Conservation (phyloP, 306 rosid genomes). For the Citrullus mucosospermus region DNA sequence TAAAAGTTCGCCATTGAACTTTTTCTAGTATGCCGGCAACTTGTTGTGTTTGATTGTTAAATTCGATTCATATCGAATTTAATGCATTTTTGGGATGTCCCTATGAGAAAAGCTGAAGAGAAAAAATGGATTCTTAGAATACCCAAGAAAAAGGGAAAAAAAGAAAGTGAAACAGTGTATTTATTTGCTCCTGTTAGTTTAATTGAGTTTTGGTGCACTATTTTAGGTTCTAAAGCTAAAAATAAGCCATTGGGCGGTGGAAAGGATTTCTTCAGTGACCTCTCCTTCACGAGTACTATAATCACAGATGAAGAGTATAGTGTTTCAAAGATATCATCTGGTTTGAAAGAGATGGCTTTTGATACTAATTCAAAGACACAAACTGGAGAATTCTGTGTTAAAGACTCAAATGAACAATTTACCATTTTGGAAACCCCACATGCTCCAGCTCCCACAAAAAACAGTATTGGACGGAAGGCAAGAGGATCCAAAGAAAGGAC, state of each 20-base stretch:
- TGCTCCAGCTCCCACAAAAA: conserved; percentile 15
- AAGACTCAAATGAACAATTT: conserved; percentile 8
- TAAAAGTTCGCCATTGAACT: not conserved
- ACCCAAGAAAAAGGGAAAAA: not conserved
- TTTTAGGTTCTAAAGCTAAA: conserved; percentile 55
- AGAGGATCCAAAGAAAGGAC: conserved; percentile 15
- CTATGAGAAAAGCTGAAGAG: not conserved
- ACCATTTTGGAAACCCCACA: conserved; percentile 24
- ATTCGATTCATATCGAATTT: not conserved
- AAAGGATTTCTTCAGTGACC: conserved; percentile 17
- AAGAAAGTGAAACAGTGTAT: not conserved
- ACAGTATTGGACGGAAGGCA: conserved; percentile 23
- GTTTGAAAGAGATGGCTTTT: conserved; percentile 18
- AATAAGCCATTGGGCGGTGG: conserved; percentile 17
- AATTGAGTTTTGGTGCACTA: conserved; percentile 35
- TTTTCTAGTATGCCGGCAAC: not conserved
- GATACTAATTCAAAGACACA: conserved; percentile 17
- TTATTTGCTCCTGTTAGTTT: not conserved
- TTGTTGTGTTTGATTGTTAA: not conserved
- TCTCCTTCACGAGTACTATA: conserved; percentile 54
- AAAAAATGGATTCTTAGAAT: not conserved
- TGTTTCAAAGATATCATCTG: conserved; percentile 51
- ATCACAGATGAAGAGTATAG: conserved; percentile 63
- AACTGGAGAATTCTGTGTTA: conserved; percentile 9
- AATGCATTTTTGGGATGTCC: not conserved